Base-by-base conservation (phyloP, 2,329 filamentous ascomycete species). In the Talaromyces sp. region DNA sequence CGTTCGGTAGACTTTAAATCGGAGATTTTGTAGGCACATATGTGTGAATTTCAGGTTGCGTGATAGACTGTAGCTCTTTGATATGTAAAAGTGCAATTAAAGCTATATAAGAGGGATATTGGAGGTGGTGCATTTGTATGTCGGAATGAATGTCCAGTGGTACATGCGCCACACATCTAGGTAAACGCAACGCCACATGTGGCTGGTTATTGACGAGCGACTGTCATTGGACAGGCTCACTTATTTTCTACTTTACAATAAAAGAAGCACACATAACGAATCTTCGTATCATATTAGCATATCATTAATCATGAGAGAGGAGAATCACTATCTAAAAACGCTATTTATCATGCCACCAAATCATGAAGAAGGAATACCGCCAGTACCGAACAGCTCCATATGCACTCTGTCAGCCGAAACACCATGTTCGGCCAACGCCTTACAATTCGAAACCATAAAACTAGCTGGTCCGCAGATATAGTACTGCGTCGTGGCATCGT, bases 401-500 rank as follows among this genome's bases (percentile, higher is more conserved):
- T 85, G 57, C 19, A 59, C 39, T n/a, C 57, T 52, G 22, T 59
- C 57, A 37, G 52, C 40, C 25, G 52, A 28, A 17, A 59, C 57
- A 3, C 57, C 57, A 15, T 43, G 51, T 17, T 31, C 53, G 21
- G 37, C 52, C 22, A 59, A 51, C 13, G 39, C 25, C 15, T 54
- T 50, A 5, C 28, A 31, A 9, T 21, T 56, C 2, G 45, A 43
- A 21, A 36, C 56, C 89, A 92, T 92, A 77, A 91, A 92, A 7
- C 70, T 68, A 60, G 80, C 78, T 0, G 89, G 88, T 0, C 89
- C 89, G 66, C 89, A 92, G 55, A 89, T 74, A 64, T 83, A 91
- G 70, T 91, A 92, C 66, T 85, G 77, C 0, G 89, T 78, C 43
- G 73, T 73, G 0, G 71, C 52, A 63, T 87, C 75, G 19, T 77